Evolutionary conservation across 139 green algal species (phyloP).

Genomic region (Yamagishiella unicocca): DNA sequence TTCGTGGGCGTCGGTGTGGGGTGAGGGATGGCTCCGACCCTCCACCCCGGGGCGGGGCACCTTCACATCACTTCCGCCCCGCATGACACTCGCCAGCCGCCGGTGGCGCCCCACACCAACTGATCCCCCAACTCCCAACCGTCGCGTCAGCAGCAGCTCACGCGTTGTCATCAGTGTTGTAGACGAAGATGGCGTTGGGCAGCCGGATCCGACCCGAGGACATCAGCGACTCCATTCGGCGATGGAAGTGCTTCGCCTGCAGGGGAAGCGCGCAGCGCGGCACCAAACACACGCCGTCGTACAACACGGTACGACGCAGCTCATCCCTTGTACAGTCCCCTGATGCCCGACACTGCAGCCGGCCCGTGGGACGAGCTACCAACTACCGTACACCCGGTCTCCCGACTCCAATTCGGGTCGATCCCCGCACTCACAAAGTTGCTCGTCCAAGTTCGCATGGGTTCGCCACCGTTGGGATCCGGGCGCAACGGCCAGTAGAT

Average conservation of each 20-base stretch:
- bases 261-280: too few relatives aligned
- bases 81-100: background rate
- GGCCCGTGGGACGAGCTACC: too few relatives aligned
- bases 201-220: background rate
- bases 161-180: slow-evolving; percentile 40
- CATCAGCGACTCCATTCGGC: background rate
- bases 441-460: background rate
- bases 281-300: background rate
- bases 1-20: background rate
- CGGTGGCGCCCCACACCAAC: background rate
- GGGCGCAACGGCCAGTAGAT: background rate
- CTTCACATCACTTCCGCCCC: background rate
- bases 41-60: background rate
- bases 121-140: background rate
- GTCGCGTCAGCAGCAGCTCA: background rate
- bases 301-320: background rate
- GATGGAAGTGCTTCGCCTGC: background rate
- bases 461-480: background rate
- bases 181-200: slow-evolving; percentile 28
- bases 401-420: background rate
- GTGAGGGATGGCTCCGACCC: background rate
- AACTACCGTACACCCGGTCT: background rate
- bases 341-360: background rate
- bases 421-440: background rate
- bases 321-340: background rate